A percentile compares a stretch with the other conserved stretches of the same genome.
phyloP scores from a whole-genome alignment of 352 stramenopile species.

The Phytophthora quininea region DNA sequence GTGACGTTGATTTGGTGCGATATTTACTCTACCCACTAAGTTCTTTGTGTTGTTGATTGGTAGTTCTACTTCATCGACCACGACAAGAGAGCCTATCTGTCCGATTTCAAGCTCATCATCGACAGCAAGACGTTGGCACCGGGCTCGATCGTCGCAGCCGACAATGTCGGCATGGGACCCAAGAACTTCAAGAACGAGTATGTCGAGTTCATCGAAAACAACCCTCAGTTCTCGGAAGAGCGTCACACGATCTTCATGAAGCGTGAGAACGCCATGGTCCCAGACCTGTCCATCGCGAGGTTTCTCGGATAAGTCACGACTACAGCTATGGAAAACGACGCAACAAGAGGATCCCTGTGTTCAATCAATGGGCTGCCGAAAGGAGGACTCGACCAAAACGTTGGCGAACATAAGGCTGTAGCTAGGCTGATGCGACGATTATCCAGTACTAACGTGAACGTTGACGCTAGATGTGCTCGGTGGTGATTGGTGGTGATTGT shows the following conservation, averaged over 20 bases:
- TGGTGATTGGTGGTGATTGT: too few relatives aligned
- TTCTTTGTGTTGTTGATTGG: background rate
- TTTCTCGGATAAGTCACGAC: slow-evolving; percentile 10
- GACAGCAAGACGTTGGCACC: slow-evolving; percentile 37
- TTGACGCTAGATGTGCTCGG: too few relatives aligned
- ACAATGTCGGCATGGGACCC: slow-evolving; percentile 41
- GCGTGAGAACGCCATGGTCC: background rate
- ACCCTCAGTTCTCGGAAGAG: slow-evolving; percentile 28
- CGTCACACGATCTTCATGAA: slow-evolving; percentile 14
- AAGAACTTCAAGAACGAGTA: slow-evolving; percentile 35
- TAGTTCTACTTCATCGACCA: slow-evolving; percentile 63
- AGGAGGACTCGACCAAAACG: too few relatives aligned
- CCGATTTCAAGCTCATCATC: slow-evolving; percentile 48
- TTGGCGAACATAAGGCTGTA: too few relatives aligned
- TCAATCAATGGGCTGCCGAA: too few relatives aligned
- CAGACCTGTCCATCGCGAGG: slow-evolving; percentile 11
- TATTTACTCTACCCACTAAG: background rate
- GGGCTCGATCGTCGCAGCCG: slow-evolving; percentile 35
- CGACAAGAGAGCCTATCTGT: slow-evolving; percentile 44
- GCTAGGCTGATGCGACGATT: too few relatives aligned
- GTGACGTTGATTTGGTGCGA: background rate
- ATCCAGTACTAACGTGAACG: too few relatives aligned
- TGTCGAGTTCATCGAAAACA: slow-evolving; percentile 38
- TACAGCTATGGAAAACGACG: background rate
- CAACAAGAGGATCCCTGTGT: too few relatives aligned